Percentiles rank a stretch among this genome's conserved stretches.
Conservation (phyloP, 768 basidiomycete genomes). For the Trametes coccinea region DNA sequence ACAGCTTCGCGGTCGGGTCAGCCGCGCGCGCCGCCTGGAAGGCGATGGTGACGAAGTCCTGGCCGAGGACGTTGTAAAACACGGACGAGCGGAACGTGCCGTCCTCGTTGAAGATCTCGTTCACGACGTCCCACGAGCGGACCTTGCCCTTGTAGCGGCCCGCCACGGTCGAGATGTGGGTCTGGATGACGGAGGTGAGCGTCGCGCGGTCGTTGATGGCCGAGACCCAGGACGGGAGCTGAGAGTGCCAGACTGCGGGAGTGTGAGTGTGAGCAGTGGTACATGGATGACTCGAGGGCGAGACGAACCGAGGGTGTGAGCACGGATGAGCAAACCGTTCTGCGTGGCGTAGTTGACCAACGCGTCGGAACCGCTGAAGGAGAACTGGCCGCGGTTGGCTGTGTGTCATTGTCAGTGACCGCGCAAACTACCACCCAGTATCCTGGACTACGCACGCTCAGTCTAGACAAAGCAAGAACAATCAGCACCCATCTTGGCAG, state of each 20-base stretch:
- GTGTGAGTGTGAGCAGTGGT: not conserved
- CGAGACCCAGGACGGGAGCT: slow-evolving; percentile 35
- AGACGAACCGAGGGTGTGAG: slow-evolving; percentile 32
- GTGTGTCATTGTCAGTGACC: not conserved
- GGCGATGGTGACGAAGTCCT: slow-evolving; percentile 52
- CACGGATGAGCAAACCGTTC: slow-evolving; percentile 33
- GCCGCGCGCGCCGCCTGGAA: slow-evolving; percentile 51
- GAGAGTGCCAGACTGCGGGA: slow-evolving; percentile 35
- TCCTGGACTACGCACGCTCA: slow-evolving; percentile 23
- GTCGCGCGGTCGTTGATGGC: slow-evolving; percentile 29
- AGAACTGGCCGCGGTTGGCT: slow-evolving; percentile 32
- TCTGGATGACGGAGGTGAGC: slow-evolving; percentile 35
- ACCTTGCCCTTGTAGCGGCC: slow-evolving; percentile 37
- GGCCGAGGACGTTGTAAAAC: slow-evolving; percentile 50
- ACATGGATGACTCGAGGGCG: not conserved
- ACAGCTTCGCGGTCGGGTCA: slow-evolving; percentile 49
- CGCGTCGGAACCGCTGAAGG: slow-evolving; percentile 32
- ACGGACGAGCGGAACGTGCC: slow-evolving; percentile 48
- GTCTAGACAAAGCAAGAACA: slow-evolving; percentile 16
- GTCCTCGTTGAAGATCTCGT: slow-evolving; percentile 54
- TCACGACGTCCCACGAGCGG: slow-evolving; percentile 36
- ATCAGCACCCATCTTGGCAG: not conserved
- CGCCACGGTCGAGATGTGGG: slow-evolving; percentile 36
- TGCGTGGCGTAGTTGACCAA: slow-evolving; percentile 34
- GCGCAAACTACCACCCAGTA: not conserved